Base-by-base conservation (phyloP, 306 rosid genomes). In the Glycine soja region DNA sequence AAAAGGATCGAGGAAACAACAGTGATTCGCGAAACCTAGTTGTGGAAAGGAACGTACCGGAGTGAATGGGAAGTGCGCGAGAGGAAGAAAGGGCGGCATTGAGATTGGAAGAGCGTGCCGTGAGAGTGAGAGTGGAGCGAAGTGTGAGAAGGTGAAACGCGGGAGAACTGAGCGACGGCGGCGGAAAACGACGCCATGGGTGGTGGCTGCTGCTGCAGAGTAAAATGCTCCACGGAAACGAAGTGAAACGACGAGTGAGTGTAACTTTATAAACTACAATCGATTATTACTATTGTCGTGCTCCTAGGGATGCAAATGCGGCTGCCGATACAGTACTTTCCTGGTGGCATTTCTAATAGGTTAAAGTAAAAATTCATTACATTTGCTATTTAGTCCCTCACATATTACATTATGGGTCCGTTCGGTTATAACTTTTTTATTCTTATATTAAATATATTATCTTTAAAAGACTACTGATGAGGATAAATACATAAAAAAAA, bases 181-280 rank as follows among this genome's bases (percentile, higher is more conserved):
- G 86, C 61, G 15, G 88, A 86, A 54, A 80, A 66, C 10, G 90
- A 87, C 76, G 80, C 85, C 92, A 88, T 88, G 52, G 45, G 36
- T 32, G 58, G 45, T 14, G 43, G 43, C 43, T 43, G 72, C 30
- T 24, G 30, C 30, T 24, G 30, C 30, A 24, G 30, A 24, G 30
- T 24, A 24, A 24, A 24, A 24, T 24, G 30, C 30, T 24, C n/a
- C n/a, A 24, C 30, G 30, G 30, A 24, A 24, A 24, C 30, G 30
- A 24, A 24, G 30, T 24, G 30, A 24, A 24, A 24, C 30, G 30
- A 24, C 30, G 30, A 24, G 30, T 24, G 30, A 24, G 30, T 24
- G 30, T 24, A 24, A 24, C 30, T 24, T 24, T 24, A 24, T 24
- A 24, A 24, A 24, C 30, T 24, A 24, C 30, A 24, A 24, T 24